A percentile compares a stretch with the other conserved stretches of the same genome.
phyloP scores from a whole-genome alignment of 768 basidiomycete genomes.

The Tephrocybe rancida region DNA sequence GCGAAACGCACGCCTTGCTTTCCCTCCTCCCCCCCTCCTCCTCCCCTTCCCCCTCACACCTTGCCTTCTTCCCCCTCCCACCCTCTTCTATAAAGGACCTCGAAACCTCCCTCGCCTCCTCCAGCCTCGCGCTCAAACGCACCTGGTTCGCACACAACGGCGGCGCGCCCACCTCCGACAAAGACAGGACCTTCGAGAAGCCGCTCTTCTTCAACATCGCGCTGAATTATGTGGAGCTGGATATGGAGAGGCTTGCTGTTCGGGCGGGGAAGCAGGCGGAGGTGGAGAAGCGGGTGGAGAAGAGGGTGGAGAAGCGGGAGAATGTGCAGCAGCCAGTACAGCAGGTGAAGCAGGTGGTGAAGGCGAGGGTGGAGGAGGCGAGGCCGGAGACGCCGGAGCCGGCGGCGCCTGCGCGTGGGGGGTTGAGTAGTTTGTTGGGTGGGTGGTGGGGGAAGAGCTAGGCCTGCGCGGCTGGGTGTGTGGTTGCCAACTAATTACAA shows the following conservation, averaged over 20 bases:
- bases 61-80: constrained; percentile 52
- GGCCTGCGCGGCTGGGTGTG: too few relatives aligned
- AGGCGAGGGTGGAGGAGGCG: constrained; percentile 60
- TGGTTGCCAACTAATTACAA: too few relatives aligned
- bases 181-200: constrained; percentile 63
- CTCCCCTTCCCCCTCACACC: constrained; percentile 48
- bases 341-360: constrained; percentile 52
- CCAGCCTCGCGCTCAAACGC: constrained; percentile 58
- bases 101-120: constrained; percentile 50
- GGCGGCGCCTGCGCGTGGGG: constrained; percentile 44
- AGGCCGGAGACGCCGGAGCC: constrained; percentile 54
- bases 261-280: constrained; percentile 64
- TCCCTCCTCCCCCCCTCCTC: constrained; percentile 33
- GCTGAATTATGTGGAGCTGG: constrained; percentile 87
- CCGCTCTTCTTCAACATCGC: constrained; percentile 94
- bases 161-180: constrained; percentile 47
- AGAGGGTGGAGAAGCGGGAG: constrained; percentile 20
- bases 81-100: constrained; percentile 57
- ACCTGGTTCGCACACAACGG: constrained; percentile 84
- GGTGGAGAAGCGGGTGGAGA: constrained; percentile 2
- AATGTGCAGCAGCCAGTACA: constrained; percentile 23
- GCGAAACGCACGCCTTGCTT: constrained; percentile 64
- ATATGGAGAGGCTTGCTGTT: constrained; percentile 75
- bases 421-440: constrained; percentile 69
- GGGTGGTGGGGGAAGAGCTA: constrained; percentile 79